A percentile compares a stretch with the other conserved stretches of the same genome.
phyloP scores from a whole-genome alignment of 306 rosid species.

The Cicer bijugum region DNA sequence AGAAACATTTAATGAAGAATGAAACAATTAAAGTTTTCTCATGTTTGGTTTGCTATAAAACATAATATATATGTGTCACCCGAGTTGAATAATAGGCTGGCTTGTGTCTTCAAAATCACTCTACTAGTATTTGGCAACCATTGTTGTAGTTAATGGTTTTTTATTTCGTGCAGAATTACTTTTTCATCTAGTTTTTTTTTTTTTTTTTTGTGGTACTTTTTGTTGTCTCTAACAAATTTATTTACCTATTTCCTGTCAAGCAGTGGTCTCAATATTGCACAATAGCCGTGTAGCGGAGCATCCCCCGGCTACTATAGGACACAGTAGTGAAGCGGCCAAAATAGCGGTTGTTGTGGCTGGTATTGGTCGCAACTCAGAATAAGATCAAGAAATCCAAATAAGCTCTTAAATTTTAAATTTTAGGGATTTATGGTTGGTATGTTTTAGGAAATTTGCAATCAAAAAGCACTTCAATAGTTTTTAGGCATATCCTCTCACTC shows the following conservation, averaged over 20 bases:
- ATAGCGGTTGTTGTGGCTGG: too few species aligned
- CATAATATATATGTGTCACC: neutral
- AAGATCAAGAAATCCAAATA: too few species aligned
- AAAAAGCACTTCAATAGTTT: too few species aligned
- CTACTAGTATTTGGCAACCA: slow-evolving; percentile 6
- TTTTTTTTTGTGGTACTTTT: neutral
- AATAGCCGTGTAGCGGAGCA: too few species aligned
- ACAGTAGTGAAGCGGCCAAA: too few species aligned
- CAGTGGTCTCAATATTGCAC: too few species aligned
- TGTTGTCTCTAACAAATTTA: neutral
- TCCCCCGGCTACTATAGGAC: too few species aligned
- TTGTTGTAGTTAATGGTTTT: slow-evolving; percentile 13
- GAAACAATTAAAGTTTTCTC: neutral
- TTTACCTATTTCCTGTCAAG: slow-evolving; percentile 1
- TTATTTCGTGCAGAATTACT: neutral
- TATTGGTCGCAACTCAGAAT: too few species aligned
- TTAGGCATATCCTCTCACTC: too few species aligned
- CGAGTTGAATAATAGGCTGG: slow-evolving; percentile 15
- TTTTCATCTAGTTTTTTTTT: neutral
- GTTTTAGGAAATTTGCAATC: too few species aligned
- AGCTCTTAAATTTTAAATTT: too few species aligned
- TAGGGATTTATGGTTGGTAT: too few species aligned
- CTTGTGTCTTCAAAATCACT: slow-evolving; percentile 14
- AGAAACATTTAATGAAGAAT: neutral
- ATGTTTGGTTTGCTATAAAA: neutral